Evolutionary conservation across 495 filamentous ascomycete genomes (phyloP).

Genomic region (Echria macrotheca): DNA sequence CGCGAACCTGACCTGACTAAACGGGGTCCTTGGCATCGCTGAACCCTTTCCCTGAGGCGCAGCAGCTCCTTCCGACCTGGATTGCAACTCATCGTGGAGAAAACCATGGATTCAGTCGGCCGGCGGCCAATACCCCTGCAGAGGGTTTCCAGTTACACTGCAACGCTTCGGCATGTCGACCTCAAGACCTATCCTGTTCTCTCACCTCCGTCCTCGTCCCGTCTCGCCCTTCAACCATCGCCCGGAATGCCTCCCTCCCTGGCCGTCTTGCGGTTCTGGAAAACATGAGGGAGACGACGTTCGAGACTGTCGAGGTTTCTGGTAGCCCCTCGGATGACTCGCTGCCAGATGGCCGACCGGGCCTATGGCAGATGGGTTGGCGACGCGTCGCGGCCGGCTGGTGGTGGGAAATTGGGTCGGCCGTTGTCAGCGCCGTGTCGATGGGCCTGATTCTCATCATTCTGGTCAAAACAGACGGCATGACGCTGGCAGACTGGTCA

Average conservation of each 20-base stretch:
- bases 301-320: neutral
- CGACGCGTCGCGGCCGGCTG: neutral
- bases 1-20: neutral
- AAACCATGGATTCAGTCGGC: slow-evolving; percentile 1
- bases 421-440: slow-evolving; percentile 5
- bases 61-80: neutral
- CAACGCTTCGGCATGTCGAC: neutral
- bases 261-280: neutral
- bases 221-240: neutral
- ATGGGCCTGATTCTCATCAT: slow-evolving; percentile 12
- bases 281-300: neutral
- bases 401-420: slow-evolving; percentile 22
- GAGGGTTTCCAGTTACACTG: neutral
- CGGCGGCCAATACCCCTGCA: neutral
- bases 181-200: neutral
- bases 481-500: slow-evolving; percentile 4
- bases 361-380: neutral
- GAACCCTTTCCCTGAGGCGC: slow-evolving; percentile 1
- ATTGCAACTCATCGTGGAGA: neutral
- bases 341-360: neutral
- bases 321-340: neutral
- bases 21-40: neutral
- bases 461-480: slow-evolving; percentile 1
- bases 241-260: neutral
- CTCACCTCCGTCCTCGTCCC: too few relatives aligned